phyloP scores from a whole-genome alignment of 257 asterid species.

The Leptodermis oblonga region DNA sequence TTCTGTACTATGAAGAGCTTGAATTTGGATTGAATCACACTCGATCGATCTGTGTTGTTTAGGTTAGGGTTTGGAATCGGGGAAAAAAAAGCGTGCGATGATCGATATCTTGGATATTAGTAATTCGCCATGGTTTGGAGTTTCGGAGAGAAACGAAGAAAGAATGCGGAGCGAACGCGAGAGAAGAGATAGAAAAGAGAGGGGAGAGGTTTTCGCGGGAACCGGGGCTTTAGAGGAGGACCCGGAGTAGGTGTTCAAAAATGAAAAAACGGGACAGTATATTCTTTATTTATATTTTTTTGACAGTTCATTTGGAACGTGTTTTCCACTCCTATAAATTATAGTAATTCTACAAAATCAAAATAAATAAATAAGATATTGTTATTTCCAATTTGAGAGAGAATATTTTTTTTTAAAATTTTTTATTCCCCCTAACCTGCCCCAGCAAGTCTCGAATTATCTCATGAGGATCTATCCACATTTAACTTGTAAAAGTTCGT shows the following conservation, averaged over 20 bases:
- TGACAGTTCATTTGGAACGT: slow-evolving; percentile 25
- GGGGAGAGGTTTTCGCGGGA: slow-evolving; percentile 81
- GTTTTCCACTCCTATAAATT: slow-evolving; percentile 22
- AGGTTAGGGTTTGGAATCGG: background rate
- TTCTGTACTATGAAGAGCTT: background rate
- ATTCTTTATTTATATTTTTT: too few relatives aligned
- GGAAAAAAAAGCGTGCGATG: background rate
- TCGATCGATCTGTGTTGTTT: background rate
- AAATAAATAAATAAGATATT: too few relatives aligned
- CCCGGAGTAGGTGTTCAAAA: slow-evolving; percentile 41
- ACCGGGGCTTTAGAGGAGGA: slow-evolving; percentile 36
- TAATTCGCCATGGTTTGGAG: background rate
- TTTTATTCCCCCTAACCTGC: too few relatives aligned
- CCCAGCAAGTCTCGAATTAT: too few relatives aligned
- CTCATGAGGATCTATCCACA: too few relatives aligned
- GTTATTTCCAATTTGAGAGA: too few relatives aligned
- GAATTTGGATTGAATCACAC: background rate
- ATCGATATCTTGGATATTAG: background rate
- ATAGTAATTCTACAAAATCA: too few relatives aligned
- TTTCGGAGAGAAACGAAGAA: slow-evolving; percentile 28
- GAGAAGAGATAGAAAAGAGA: slow-evolving; percentile 10
- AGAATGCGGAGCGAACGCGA: slow-evolving; percentile 18
- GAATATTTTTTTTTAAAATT: too few relatives aligned
- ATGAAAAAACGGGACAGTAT: background rate
- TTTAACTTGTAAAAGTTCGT: too few relatives aligned